phyloP scores from a whole-genome alignment of 106 monocot genomes.

The Apostasia ramifera region DNA sequence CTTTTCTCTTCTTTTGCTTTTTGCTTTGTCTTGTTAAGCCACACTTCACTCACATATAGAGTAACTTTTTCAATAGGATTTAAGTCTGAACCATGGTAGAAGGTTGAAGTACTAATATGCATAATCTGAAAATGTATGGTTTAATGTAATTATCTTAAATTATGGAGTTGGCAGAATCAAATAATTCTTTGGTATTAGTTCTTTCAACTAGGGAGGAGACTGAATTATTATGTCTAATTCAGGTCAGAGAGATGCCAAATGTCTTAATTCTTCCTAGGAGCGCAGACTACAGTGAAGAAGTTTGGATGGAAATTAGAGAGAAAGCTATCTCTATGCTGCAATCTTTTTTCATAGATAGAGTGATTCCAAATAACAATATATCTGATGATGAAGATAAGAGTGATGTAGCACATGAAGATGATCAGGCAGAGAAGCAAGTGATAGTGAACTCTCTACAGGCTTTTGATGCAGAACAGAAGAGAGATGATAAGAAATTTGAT shows the following conservation, averaged over 20 bases:
- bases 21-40: too few relatives aligned
- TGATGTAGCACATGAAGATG: slow-evolving; percentile 49
- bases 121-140: too few relatives aligned
- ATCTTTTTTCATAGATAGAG: slow-evolving; percentile 70
- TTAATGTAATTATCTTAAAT: too few relatives aligned
- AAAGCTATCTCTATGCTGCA: slow-evolving; percentile 80
- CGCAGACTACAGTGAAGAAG: slow-evolving; percentile 99
- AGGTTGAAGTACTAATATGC: too few relatives aligned
- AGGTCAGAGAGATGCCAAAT: slow-evolving; percentile 99
- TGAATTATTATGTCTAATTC: slow-evolving; percentile 14
- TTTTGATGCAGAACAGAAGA: slow-evolving; percentile 28
- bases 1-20: too few relatives aligned
- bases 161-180: too few relatives aligned
- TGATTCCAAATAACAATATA: slow-evolving; percentile 61
- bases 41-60: too few relatives aligned
- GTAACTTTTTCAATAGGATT: too few relatives aligned
- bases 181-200: too few relatives aligned
- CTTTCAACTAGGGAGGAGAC: not conserved
- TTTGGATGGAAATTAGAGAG: slow-evolving; percentile 96
- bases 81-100: too few relatives aligned
- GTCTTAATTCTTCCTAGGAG: slow-evolving; percentile 92
- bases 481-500: slow-evolving; percentile 40
- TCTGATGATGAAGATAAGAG: slow-evolving; percentile 76
- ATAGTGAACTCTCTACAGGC: slow-evolving; percentile 33
- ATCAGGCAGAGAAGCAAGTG: slow-evolving; percentile 32